Base-by-base conservation (phyloP, 2,329 filamentous ascomycete species). In the Apiospora sp. region DNA sequence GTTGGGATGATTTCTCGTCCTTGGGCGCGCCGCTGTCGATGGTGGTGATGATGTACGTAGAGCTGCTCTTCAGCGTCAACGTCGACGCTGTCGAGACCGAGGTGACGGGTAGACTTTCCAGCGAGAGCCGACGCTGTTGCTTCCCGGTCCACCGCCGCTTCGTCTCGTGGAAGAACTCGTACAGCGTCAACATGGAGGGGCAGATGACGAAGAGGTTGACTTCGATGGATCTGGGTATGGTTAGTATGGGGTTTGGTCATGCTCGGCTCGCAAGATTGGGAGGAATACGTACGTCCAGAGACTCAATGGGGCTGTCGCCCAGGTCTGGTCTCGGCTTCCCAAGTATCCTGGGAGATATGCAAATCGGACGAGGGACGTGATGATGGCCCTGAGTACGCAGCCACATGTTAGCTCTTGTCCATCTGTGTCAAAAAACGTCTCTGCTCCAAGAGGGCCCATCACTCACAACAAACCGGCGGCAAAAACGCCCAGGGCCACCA, bases 121-220 rank as follows among this genome's bases (percentile, higher is more conserved):
- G 12, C 8, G 58, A 64, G 1, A 64, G 58, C 0, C 34, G 58
- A 19, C 58, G 58, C 10, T 34, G 19, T n/a, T 30, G 27, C 27
- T 64, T 13, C 1, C 34, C 34, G 34, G 19, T 41, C 58, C 34
- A 64, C 12, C 34, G 34, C 3, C 30, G 19, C 58, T n/a, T 64
- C 34, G 34, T 7, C 34, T 70, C 24, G 68, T 49, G 27, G 46
- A 10, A 70, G 27, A 70, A 70, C 12, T 48, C 49, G 24, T 49
- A 49, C 13, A 70, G 37, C 10, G 46, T 70, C 30, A 49, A 24
- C 68, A 70, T 70, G 30, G 46, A 12, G 14, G 68, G 46, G 27
- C 46, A 58, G 14, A 70, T 70, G 46, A 70, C n/a, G n/a, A 70
- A 70, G 19, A 70, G 46, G 49, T 70, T 70, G n/a, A 70, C 48